These are phyloP conservation scores for Rubia tinctorum DNA, from an alignment of 305 asterid genomes.

Conservation along the genomic window DNA sequence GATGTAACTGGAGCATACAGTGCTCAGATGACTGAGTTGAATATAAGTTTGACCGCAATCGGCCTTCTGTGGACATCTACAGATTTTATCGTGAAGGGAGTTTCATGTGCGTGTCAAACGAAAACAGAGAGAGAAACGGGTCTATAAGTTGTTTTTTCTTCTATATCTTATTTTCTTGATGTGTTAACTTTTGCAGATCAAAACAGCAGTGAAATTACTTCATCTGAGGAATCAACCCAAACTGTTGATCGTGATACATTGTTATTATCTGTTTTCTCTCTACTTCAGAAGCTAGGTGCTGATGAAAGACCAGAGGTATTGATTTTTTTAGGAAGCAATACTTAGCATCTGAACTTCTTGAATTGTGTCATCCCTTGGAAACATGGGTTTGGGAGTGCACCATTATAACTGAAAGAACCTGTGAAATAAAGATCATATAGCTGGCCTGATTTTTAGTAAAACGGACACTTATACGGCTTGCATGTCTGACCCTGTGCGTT, in stretches of 20 bases:
- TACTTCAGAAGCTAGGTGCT: constrained; percentile 87
- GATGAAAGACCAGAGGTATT: constrained; percentile 99
- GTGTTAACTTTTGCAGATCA: constrained; percentile 47
- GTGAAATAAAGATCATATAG: background rate
- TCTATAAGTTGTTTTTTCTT: constrained; percentile 18
- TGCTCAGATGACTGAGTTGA: constrained; percentile 85
- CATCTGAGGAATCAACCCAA: constrained; percentile 35
- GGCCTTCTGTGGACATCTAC: constrained; percentile 97
- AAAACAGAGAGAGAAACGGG: constrained; percentile 58
- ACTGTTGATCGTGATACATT: constrained; percentile 62
- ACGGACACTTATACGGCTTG: background rate
- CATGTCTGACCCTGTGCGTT: background rate
- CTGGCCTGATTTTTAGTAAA: background rate
- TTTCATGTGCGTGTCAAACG: constrained; percentile 39
- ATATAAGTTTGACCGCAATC: constrained; percentile 94
- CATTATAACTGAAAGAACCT: background rate
- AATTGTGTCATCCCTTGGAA: background rate
- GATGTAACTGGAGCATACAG: constrained; percentile 96
- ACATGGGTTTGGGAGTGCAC: background rate
- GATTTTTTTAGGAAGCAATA: constrained; percentile 17
- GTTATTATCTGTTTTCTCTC: constrained; percentile 80
- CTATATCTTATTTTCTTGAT: constrained; percentile 11
- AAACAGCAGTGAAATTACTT: constrained; percentile 37
- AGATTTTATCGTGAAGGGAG: constrained; percentile 87
- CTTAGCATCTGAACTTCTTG: background rate